Percentiles rank a stretch among this genome's conserved stretches.
Evolutionary conservation across 768 basidiomycete species (phyloP).

Genomic region (Suillus americanus): DNA sequence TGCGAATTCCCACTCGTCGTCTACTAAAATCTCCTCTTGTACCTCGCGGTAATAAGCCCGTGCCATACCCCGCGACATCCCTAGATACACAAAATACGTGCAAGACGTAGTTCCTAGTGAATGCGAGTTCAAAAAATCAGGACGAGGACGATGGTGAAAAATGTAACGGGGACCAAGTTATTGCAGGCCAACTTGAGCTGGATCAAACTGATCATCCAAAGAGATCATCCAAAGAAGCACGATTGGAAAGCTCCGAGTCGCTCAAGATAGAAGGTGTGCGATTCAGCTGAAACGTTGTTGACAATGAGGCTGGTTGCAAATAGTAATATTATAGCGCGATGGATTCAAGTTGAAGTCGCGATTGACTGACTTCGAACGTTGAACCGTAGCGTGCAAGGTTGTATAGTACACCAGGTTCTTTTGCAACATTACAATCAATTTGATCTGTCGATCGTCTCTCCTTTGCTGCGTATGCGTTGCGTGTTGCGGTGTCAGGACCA

Average conservation of each 20-base stretch:
- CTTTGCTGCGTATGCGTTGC: neutral
- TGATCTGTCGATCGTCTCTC: neutral
- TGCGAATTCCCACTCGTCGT: neutral
- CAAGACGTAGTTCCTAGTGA: neutral
- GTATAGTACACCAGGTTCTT: neutral
- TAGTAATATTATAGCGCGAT: neutral
- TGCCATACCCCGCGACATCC: neutral
- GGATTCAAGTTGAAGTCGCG: neutral
- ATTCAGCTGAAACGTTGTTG: neutral
- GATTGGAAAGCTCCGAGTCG: constrained; percentile 1
- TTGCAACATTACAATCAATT: neutral
- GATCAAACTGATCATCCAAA: neutral
- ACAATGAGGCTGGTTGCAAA: neutral
- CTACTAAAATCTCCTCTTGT: neutral
- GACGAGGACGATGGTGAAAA: neutral
- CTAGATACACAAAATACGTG: neutral
- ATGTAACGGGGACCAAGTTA: neutral
- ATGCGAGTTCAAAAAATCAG: neutral
- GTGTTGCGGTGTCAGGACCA: neutral
- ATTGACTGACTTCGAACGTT: neutral
- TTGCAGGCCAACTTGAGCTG: neutral
- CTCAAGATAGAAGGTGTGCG: neutral
- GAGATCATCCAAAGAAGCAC: neutral
- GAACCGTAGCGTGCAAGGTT: neutral
- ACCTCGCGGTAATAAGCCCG: neutral